A percentile compares a stretch with the other conserved stretches of the same genome.
These are phyloP conservation scores for Bonnemaisonia californica DNA, from an alignment of 31 red algal species.

Conservation along the genomic window DNA sequence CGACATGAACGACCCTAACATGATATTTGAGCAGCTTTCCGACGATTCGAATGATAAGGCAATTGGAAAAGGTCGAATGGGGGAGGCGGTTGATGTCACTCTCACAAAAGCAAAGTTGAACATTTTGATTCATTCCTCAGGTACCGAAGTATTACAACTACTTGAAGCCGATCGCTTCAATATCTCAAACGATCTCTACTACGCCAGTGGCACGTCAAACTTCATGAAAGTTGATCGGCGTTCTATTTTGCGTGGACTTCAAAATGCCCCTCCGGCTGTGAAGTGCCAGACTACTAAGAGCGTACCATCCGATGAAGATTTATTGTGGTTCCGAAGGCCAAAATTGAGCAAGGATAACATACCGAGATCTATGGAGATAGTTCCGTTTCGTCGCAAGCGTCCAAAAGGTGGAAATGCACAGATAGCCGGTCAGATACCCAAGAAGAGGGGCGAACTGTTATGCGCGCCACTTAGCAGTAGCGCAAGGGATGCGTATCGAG, in stretches of 20 bases:
- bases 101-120: conserved; percentile 19
- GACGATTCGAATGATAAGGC: conserved; percentile 21
- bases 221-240: conserved; percentile 62
- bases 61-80: not conserved
- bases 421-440: conserved; percentile 90
- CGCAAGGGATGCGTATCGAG: conserved; percentile 65
- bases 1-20: conserved; percentile 74
- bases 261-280: conserved; percentile 74
- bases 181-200: conserved; percentile 87
- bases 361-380: conserved; percentile 38
- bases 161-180: conserved; percentile 72
- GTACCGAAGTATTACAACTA: conserved; percentile 49
- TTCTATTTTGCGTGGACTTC: conserved; percentile 62
- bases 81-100: conserved; percentile 3
- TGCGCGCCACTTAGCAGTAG: conserved; percentile 13
- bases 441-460: conserved; percentile 74
- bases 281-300: conserved; percentile 63
- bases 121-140: conserved; percentile 38
- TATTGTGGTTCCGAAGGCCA: conserved; percentile 69
- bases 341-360: conserved; percentile 39
- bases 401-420: conserved; percentile 80
- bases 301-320: conserved; percentile 28
- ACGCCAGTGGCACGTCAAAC: conserved; percentile 61
- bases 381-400: conserved; percentile 75
- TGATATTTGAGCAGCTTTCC: conserved; percentile 64